Evolutionary conservation across 352 stramenopile genomes (phyloP), one percentile per base, ranked within the genome.

Genomic region (Elongisporangium undulatum): DNA sequence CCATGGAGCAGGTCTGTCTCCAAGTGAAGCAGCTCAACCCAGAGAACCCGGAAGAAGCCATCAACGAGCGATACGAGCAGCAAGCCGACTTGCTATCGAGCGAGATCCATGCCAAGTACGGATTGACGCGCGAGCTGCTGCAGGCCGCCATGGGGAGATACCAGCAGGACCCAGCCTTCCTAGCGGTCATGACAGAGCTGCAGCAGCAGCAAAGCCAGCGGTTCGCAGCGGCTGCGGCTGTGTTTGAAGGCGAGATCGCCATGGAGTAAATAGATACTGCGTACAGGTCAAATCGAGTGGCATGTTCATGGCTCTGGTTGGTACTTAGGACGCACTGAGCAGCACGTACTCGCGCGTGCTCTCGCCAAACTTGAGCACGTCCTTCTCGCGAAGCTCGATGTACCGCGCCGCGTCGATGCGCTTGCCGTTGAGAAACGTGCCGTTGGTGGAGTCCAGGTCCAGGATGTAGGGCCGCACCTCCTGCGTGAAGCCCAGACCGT

Each of bases 261-360:
- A 95, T 95, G 85, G 85, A 26, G 23, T 26, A 26, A 26, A 26
- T 26, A 26, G 23, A 5, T 26, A n/a, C n/a, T n/a, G n/a, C n/a
- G n/a, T n/a, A n/a, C n/a, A 26, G 23, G 29, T 39, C 29, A 13
- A 39, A 15, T 39, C 29, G 5, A 39, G 10, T 39, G 29, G 7
- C 10, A 39, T 39, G 12, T 39, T 39, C 3, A 39, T 3, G 29
- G 29, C 1, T 9, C 29, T 15, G 29, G 23, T 26, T 26, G 2
- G 23, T 26, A 39, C 1, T 17, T 77, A 79, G 4, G 76, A 78
- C 8, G 83, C 87, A 50, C 93, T 71, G 61, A 98, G 75, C 17
- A 99, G 77, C 22, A 99, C 96, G 74, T 99, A 99, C 73, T 99
- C 97, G 58, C 97, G 85, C n/a, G 91, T 97, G 62, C 92, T 98